Base-by-base conservation (phyloP, 2,329 filamentous ascomycete genomes). In the Clarireedia paspali region DNA sequence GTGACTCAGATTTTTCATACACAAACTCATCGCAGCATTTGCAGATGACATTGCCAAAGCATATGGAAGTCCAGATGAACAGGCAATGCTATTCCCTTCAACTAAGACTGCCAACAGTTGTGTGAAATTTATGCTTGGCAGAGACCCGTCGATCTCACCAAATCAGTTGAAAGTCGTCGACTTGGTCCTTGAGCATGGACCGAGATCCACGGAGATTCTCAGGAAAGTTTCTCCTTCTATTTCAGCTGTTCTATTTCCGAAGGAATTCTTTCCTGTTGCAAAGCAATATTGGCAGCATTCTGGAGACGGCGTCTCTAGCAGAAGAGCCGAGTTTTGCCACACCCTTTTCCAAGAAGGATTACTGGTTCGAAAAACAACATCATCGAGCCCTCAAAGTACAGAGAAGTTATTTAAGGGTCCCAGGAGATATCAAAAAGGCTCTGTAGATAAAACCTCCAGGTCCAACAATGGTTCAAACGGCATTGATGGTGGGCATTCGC, bases 231-330 rank as follows among this genome's bases (percentile, higher is more conserved):
- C 74, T 2, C 84, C 86, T 0, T 75, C 78, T 9, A 74, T 91
- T 23, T 87, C 81, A 1, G 84, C 84, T 24, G 84, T 96, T 3
- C 68, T 97, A 44, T 90, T 87, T 64, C 82, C 85, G 0, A 75
- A 79, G 47, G 80, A 84, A 12, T 73, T 83, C 17, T 91, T 86
- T 64, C 73, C 82, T 4, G 71, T 88, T 57, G 89, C 90, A n/a
- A 97, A 96, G 71, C 82, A 91, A 66, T 96, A 95, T 67, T 99
- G 94, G 94, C 94, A 97, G 70, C 94, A 99, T 70, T 88, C 89
- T 0, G 94, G 94, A 20, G 91, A 96, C 59, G 94, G 94, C 15
- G 79, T 96, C 14, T 96, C 91, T 0, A 96, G 91, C 69, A 85
- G 94, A 50, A 83, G 91, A 42, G 91, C 90, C 36, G 92, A 96